Conservation (phyloP, 2,329 filamentous ascomycete species). For the Talaromyces sp. region DNA sequence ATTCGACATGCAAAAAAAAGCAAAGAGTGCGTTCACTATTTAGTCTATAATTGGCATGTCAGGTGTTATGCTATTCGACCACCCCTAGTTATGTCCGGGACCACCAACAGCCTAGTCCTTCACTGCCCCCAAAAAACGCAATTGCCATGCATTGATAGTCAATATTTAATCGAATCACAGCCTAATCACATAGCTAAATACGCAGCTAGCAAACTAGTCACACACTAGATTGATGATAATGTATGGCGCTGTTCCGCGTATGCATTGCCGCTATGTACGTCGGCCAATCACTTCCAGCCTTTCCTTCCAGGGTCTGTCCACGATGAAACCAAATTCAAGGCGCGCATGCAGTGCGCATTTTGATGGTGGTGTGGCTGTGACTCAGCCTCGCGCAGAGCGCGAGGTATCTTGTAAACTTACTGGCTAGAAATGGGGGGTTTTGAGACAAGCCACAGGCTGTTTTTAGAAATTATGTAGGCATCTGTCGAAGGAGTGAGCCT, state of each 20-base stretch:
- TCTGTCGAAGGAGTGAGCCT: not conserved
- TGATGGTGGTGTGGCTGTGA: not conserved
- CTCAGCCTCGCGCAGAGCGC: not conserved
- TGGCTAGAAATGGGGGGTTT: not conserved
- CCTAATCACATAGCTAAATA: not conserved
- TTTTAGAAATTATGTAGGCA: not conserved
- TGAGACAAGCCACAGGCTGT: not conserved
- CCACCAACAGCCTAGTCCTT: not conserved
- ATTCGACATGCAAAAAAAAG: not conserved
- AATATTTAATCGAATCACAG: not conserved
- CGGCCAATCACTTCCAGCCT: not conserved
- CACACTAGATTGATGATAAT: not conserved
- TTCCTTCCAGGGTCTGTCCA: not conserved
- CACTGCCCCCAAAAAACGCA: not conserved
- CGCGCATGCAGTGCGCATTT: not conserved
- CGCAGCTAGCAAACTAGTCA: not conserved
- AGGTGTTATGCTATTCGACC: not conserved
- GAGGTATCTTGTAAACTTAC: not conserved
- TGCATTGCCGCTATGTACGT: not conserved
- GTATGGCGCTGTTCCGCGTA: not conserved
- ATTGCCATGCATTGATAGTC: not conserved
- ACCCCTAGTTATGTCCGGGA: not conserved
- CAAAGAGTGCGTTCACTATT: not conserved
- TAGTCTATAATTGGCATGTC: not conserved
- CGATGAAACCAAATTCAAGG: not conserved